Evolutionary conservation across 2,329 filamentous ascomycete species (phyloP).

Genomic region (Aspergillus costaricaensis): DNA sequence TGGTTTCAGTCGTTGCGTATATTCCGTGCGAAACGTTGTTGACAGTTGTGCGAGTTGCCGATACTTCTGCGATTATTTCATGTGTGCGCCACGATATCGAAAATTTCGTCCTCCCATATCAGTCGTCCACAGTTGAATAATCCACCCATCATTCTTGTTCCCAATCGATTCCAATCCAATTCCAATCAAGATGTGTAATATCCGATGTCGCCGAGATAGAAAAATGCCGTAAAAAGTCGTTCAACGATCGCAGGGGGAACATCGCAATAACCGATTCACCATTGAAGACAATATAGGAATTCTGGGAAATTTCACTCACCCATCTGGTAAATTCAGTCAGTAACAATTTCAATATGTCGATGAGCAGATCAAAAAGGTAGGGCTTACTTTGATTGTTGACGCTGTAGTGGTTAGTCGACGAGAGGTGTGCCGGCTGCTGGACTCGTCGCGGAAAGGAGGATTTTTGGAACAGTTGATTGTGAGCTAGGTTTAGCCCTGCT

Average conservation of each 20-base stretch:
- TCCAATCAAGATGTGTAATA: neutral
- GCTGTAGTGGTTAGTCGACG: slow-evolving; percentile 51
- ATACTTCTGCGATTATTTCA: slow-evolving; percentile 12
- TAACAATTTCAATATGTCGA: slow-evolving; percentile 22
- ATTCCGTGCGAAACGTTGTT: slow-evolving; percentile 19
- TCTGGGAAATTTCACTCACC: slow-evolving; percentile 54
- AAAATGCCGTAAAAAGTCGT: slow-evolving; percentile 18
- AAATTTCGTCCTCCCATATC: slow-evolving; percentile 5
- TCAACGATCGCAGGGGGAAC: slow-evolving; percentile 30
- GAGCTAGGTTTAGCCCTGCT: slow-evolving; percentile 47
- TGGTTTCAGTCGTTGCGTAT: slow-evolving; percentile 16
- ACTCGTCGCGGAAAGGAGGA: slow-evolving; percentile 42
- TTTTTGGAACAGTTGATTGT: slow-evolving; percentile 41
- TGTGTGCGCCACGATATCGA: slow-evolving; percentile 13
- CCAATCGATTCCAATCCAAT: neutral
- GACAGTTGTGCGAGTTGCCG: slow-evolving; percentile 13
- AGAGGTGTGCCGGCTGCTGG: slow-evolving; percentile 40
- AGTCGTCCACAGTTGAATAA: neutral
- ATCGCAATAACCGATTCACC: slow-evolving; percentile 32
- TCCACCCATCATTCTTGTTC: neutral
- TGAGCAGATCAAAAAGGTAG: slow-evolving; percentile 16
- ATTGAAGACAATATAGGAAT: slow-evolving; percentile 25
- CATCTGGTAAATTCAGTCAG: slow-evolving; percentile 54
- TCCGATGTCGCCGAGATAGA: neutral
- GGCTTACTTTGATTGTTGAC: slow-evolving; percentile 54